Evolutionary conservation across 768 basidiomycete genomes (phyloP).

Genomic region (Pleurotus tuber-regium): DNA sequence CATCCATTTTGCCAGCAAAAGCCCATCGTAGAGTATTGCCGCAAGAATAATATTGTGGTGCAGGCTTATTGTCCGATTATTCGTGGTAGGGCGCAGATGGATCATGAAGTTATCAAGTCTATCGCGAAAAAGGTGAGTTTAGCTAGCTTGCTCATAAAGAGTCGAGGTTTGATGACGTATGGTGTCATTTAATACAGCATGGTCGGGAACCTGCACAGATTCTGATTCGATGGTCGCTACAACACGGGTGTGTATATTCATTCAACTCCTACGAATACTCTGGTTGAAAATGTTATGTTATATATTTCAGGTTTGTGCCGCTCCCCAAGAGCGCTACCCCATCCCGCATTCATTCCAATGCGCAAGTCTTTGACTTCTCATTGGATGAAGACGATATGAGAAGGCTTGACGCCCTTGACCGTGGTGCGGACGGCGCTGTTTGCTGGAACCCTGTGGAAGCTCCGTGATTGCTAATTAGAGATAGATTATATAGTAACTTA

Average conservation of each 20-base stretch:
- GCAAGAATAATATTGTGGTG: constrained; percentile 2
- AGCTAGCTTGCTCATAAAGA: background rate
- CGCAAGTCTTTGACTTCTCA: constrained; percentile 72
- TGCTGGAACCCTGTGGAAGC: constrained; percentile 82
- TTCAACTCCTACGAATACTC: background rate
- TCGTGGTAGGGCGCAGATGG: constrained; percentile 44
- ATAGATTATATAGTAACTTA: no score
- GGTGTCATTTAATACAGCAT: constrained; percentile 36
- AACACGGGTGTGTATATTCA: constrained; percentile 56
- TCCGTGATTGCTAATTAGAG: no score
- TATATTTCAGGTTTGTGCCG: constrained; percentile 71
- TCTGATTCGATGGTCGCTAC: constrained; percentile 86
- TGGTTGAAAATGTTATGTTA: background rate
- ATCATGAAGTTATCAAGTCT: constrained; percentile 47
- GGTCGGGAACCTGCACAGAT: constrained; percentile 72
- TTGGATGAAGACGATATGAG: constrained; percentile 62
- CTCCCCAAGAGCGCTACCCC: constrained; percentile 79
- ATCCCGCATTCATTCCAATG: constrained; percentile 67
- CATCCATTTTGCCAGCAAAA: constrained; percentile 1
- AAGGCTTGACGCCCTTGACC: constrained; percentile 63
- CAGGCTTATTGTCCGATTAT: background rate
- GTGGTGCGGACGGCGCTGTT: constrained; percentile 66
- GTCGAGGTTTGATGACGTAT: background rate
- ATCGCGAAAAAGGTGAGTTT: constrained; percentile 54
- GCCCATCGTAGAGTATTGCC: constrained; percentile 1